Evolutionary conservation across 2,329 filamentous ascomycete species (phyloP).

Genomic region (Diaporthe amygdali): DNA sequence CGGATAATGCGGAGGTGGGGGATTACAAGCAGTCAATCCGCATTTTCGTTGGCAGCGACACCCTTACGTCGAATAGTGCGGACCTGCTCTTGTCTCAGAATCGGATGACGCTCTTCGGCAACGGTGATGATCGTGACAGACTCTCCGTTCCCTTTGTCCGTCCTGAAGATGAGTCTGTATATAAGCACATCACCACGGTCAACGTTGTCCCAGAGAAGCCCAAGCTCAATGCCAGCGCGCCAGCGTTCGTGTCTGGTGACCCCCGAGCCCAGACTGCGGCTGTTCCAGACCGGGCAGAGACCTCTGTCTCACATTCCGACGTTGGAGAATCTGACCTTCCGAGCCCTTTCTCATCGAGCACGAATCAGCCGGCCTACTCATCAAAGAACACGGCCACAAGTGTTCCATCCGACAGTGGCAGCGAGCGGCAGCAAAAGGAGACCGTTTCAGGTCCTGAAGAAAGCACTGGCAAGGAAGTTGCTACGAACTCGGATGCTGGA

Average conservation of each 20-base stretch:
- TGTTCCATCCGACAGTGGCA: constrained; percentile 49
- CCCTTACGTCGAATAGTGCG: constrained; percentile 82
- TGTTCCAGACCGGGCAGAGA: constrained; percentile 25
- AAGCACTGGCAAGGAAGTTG: constrained; percentile 33
- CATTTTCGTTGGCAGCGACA: constrained; percentile 89
- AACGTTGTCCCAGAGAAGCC: constrained; percentile 59
- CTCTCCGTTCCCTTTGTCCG: constrained; percentile 90
- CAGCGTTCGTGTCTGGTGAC: constrained; percentile 46
- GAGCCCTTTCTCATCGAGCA: constrained; percentile 33
- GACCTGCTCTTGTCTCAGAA: constrained; percentile 94
- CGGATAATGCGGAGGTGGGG: constrained; percentile 54
- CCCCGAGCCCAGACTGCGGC: constrained; percentile 27
- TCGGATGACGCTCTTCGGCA: constrained; percentile 84
- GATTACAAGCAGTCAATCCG: constrained; percentile 71
- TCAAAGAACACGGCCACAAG: constrained; percentile 40
- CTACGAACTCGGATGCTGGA: constrained; percentile 26
- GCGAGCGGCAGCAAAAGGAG: constrained; percentile 46
- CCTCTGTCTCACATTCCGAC: constrained; percentile 33
- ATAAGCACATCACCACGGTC: constrained; percentile 76
- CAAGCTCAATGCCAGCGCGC: constrained; percentile 61
- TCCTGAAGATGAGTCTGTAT: constrained; percentile 83
- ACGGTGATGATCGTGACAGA: constrained; percentile 74
- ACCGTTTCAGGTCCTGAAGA: constrained; percentile 37
- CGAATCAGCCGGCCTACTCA: constrained; percentile 39
- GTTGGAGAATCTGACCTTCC: constrained; percentile 33